phyloP scores from a whole-genome alignment of 345 rosid species.

The Cardiospermum halicacabum region DNA sequence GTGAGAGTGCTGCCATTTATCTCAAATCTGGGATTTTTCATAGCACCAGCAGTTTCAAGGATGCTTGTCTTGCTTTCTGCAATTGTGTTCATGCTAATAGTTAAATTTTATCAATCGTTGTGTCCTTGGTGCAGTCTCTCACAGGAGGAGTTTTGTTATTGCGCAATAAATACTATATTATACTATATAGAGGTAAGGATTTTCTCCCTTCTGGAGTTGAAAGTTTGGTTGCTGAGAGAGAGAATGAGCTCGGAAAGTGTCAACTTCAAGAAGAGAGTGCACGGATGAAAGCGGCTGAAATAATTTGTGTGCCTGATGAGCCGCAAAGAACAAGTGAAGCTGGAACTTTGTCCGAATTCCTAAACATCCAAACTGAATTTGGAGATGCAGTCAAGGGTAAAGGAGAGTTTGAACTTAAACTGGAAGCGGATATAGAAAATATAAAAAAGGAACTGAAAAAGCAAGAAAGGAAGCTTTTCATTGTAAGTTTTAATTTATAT shows the following conservation, averaged over 20 bases:
- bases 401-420: slow-evolving; percentile 31
- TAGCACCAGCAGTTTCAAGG: not conserved
- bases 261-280: slow-evolving; percentile 62
- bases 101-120: not conserved
- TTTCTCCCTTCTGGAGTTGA: slow-evolving; percentile 57
- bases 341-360: slow-evolving; percentile 74
- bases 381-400: slow-evolving; percentile 29
- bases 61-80: not conserved
- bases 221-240: slow-evolving; percentile 54
- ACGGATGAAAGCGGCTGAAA: slow-evolving; percentile 45
- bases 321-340: slow-evolving; percentile 33
- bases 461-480: slow-evolving; percentile 59
- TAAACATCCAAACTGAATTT: slow-evolving; percentile 39
- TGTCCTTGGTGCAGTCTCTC: slow-evolving; percentile 43
- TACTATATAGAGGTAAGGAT: slow-evolving; percentile 83
- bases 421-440: slow-evolving; percentile 53
- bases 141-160: slow-evolving; percentile 78
- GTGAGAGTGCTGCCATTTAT: not conserved
- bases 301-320: slow-evolving; percentile 30
- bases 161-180: slow-evolving; percentile 64
- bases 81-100: not conserved
- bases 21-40: no score
- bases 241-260: slow-evolving; percentile 46
- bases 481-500: slow-evolving; percentile 40
- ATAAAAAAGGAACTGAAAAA: slow-evolving; percentile 49